Evolutionary conservation across 768 basidiomycete genomes (phyloP), one percentile per base, ranked within the genome.

Genomic region (Tulasnella sp.): DNA sequence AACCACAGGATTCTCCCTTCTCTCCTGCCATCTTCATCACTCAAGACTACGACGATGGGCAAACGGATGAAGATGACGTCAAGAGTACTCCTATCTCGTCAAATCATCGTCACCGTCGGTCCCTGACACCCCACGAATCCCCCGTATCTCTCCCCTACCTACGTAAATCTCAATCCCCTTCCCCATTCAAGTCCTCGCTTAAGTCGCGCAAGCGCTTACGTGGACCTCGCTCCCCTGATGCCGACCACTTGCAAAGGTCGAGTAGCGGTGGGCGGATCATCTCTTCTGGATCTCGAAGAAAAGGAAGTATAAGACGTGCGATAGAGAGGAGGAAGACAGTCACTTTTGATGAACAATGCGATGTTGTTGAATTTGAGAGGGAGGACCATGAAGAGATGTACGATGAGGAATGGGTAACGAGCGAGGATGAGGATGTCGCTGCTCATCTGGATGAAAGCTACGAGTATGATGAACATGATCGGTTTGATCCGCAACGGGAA

Each of bases 291-390:
- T 10, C 27, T 10, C 32, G 34, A n/a, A 32, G 47, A 20, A 37
- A 48, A 19, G 32, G 39, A 40, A 44, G 42, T 27, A 32, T 35
- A 46, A 34, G 44, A 27, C 47, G 53, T 58, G 61, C 39, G 58
- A 62, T 27, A 71, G 60, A 76, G 58, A 71, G 76, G 25, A 65
- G 82, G 55, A 89, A 87, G 63, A 87, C 77, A 0, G 88, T 91
- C 24, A 83, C 77, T 1, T 91, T 83, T 53, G 74, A 81, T 61
- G 81, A 84, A 56, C 72, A 77, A 9, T 84, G 82, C 57, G 86
- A 90, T 55, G 85, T 91, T 9, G 64, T 88, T 27, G 85, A 88
- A 60, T 87, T 85, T 61, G 80, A 84, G 51, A 67, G 72, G 16
- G 81, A 76, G 10, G 74, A 34, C 19, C 28, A 37, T 20, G 48